Conservation (phyloP, 441 rosid genomes). For the Jatropha podagrica region DNA sequence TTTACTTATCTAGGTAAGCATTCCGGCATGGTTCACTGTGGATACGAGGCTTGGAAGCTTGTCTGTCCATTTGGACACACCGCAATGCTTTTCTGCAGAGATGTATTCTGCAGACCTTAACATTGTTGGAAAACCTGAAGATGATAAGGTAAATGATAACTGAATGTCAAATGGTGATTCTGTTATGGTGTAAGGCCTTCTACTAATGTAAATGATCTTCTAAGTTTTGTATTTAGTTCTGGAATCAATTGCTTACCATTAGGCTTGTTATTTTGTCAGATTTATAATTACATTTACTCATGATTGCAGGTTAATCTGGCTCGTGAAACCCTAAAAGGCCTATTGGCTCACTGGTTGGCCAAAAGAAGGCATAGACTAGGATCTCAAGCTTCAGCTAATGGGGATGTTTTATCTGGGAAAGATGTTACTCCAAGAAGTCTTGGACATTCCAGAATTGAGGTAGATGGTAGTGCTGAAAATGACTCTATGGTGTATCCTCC, state of each 20-base stretch:
- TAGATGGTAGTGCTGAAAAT: conserved; percentile 67
- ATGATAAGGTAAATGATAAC: conserved; percentile 74
- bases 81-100: conserved; percentile 99
- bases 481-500: conserved; percentile 88
- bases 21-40: conserved; percentile 98
- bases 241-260: background rate
- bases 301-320: conserved; percentile 84
- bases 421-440: conserved; percentile 55
- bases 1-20: conserved; percentile 69
- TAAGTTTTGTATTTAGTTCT: background rate
- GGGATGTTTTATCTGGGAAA: conserved; percentile 64
- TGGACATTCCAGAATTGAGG: conserved; percentile 62
- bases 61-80: conserved; percentile 95
- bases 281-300: conserved; percentile 20
- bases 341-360: conserved; percentile 82
- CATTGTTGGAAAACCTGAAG: conserved; percentile 95
- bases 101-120: conserved; percentile 97
- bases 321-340: conserved; percentile 96
- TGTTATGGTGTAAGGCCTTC: background rate
- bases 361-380: conserved; percentile 76
- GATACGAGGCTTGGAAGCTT: conserved; percentile 98
- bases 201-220: background rate
- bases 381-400: conserved; percentile 62
- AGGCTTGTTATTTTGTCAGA: background rate
- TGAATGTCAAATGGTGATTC: background rate